Evolutionary conservation across 2,329 filamentous ascomycete genomes (phyloP), one percentile per base, ranked within the genome.

Genomic region (Blastomyces gilchristii): DNA sequence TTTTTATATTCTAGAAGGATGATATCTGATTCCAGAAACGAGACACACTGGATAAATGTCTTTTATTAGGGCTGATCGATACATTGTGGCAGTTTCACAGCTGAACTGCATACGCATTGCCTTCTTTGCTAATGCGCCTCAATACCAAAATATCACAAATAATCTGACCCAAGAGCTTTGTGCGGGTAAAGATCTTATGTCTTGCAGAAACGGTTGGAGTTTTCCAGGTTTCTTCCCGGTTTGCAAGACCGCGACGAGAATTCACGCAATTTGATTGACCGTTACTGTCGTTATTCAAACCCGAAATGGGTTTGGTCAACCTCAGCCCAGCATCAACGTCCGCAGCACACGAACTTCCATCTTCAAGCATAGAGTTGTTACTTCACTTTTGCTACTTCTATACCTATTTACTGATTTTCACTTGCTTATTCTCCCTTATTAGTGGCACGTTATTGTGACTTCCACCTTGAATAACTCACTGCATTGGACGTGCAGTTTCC

Each of bases 261-360:
- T 63, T 59, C 61, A 61, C 43, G 31, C n/a, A 2, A 45, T 28
- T 18, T 56, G 25, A 47, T 56, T 52, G 34, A 56, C 47, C 31
- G 47, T 37, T 31, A 22, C 58, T 57, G 18, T 57, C 57, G 60
- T 69, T 71, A 70, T 72, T 71, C 68, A 71, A 22, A 58, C 68
- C 65, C 65, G 58, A 68, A 69, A 65, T 50, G 63, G 67, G 66
- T 63, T 63, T 63, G 62, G 62, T 61, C 58, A 56, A 53, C 31
- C 43, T 62, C 52, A 16, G 39, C 52, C 60, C 60, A 11, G 57
- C 53, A 60, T 59, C 45, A 43, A 50, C 49, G 37, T 6, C 34
- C 39, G 31, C 49, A 39, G 54, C 14, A 31, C 16, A 54, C 18
- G 3, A 31, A 54, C 25, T 37, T 28, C 34, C 22, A 54, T 28